These are phyloP conservation scores for Aspergillus bridgeri DNA, from an alignment of 495 filamentous ascomycete species.

Conservation along the genomic window DNA sequence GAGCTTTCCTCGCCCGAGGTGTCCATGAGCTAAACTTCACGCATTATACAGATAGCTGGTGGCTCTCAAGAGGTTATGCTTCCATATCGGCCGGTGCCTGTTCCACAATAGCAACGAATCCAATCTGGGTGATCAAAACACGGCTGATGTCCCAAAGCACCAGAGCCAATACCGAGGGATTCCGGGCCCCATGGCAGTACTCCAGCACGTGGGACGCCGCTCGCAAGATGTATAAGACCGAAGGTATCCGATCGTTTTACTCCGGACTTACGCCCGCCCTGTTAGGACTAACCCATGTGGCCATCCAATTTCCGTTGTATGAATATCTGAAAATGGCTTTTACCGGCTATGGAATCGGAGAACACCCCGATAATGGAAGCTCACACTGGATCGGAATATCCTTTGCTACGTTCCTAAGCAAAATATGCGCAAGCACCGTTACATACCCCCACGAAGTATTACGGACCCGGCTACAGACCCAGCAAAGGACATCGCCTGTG, in stretches of 20 bases:
- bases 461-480: constrained; percentile 84
- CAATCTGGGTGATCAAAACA: constrained; percentile 99
- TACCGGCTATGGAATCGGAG: constrained; percentile 81
- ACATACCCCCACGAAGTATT: constrained; percentile 98
- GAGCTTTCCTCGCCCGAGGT: not conserved
- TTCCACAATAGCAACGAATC: constrained; percentile 94
- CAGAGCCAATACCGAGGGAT: constrained; percentile 47
- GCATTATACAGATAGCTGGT: constrained; percentile 48
- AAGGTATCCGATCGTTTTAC: constrained; percentile 90
- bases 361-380: constrained; percentile 54
- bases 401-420: constrained; percentile 87
- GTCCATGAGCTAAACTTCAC: constrained; percentile 6
- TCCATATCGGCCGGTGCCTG: constrained; percentile 87
- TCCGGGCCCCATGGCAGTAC: constrained; percentile 84
- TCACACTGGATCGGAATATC: constrained; percentile 73
- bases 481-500: constrained; percentile 55
- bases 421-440: constrained; percentile 88
- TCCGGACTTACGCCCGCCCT: constrained; percentile 91
- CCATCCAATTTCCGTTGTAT: constrained; percentile 95
- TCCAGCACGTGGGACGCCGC: constrained; percentile 81
- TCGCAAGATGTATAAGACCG: constrained; percentile 87
- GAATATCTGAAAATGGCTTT: constrained; percentile 90
- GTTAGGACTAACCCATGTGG: constrained; percentile 89
- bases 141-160: constrained; percentile 86
- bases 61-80: constrained; percentile 63